Evolutionary conservation across 1,284 basidiomycete genomes (phyloP).

Genomic region (Fomitopsis pinicola): DNA sequence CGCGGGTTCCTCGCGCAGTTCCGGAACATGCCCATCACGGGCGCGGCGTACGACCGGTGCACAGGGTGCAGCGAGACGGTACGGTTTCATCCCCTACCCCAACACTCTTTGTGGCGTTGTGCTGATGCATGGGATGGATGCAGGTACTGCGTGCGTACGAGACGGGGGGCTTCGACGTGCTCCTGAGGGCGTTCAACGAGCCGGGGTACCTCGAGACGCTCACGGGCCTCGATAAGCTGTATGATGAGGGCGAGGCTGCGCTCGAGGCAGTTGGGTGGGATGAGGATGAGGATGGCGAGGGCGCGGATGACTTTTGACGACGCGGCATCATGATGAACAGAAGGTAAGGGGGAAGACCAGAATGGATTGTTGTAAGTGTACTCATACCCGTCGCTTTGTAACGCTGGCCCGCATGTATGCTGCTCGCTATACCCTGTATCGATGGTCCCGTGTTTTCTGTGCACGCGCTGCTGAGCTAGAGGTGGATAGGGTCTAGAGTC

Average conservation of each 20-base stretch:
- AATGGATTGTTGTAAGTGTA: background rate
- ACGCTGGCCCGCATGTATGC: too few relatives aligned
- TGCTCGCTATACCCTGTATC: constrained; percentile 1
- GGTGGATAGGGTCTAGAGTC: too few relatives aligned
- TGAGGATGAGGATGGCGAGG: constrained; percentile 65
- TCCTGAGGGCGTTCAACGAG: constrained; percentile 84
- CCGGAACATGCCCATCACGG: constrained; percentile 78
- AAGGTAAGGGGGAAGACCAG: background rate
- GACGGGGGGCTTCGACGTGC: constrained; percentile 71
- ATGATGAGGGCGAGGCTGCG: constrained; percentile 75
- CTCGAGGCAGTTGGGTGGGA: constrained; percentile 78
- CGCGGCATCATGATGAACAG: background rate
- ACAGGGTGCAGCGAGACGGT: constrained; percentile 87
- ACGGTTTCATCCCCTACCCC: constrained; percentile 17
- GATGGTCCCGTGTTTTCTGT: background rate
- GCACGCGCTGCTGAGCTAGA: background rate
- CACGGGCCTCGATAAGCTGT: constrained; percentile 84
- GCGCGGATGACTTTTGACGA: constrained; percentile 29
- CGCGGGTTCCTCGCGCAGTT: constrained; percentile 89
- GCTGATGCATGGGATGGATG: background rate
- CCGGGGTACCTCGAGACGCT: constrained; percentile 75
- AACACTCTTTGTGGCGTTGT: background rate
- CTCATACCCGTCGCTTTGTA: background rate
- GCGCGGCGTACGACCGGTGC: constrained; percentile 84
- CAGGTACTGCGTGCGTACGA: constrained; percentile 80